A percentile compares a stretch with the other conserved stretches of the same genome.
These are phyloP conservation scores for Austroboletus niveus DNA, from an alignment of 1,284 basidiomycete genomes.

Conservation along the genomic window DNA sequence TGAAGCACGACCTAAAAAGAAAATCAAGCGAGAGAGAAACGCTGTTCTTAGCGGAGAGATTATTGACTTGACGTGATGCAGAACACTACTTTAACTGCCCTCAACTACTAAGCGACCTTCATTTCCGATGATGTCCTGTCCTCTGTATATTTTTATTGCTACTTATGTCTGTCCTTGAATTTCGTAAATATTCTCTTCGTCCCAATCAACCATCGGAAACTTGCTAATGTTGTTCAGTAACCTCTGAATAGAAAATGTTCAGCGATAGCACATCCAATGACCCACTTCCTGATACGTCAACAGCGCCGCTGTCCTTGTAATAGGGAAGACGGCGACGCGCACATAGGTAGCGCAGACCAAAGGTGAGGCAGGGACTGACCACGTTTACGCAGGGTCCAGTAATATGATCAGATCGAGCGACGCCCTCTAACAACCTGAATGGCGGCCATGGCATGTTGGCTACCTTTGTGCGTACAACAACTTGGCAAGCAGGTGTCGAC, in stretches of 20 bases:
- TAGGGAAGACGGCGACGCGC: slow-evolving; percentile 4
- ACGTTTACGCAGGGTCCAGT: slow-evolving; percentile 18
- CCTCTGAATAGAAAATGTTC: background rate
- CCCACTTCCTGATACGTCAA: slow-evolving; percentile 8
- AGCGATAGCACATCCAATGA: background rate
- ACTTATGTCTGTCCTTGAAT: too few relatives aligned
- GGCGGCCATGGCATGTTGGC: slow-evolving; percentile 4
- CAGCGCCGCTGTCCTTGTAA: background rate
- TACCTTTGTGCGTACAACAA: slow-evolving; percentile 9
- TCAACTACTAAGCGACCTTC: too few relatives aligned
- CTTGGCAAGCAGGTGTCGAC: slow-evolving; percentile 4
- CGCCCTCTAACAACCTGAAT: slow-evolving; percentile 20
- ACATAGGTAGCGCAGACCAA: background rate
- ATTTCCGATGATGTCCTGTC: too few relatives aligned
- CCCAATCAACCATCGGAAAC: too few relatives aligned
- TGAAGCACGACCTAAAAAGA: slow-evolving; percentile 20
- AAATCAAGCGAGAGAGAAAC: slow-evolving; percentile 24
- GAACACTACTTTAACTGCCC: too few relatives aligned
- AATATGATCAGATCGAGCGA: slow-evolving; percentile 19
- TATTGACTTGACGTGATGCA: slow-evolving; percentile 30
- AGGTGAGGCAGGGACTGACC: slow-evolving; percentile 5
- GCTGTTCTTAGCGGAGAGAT: slow-evolving; percentile 16
- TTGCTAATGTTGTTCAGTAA: background rate
- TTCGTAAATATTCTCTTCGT: too few relatives aligned
- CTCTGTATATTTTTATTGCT: too few relatives aligned